phyloP scores from a whole-genome alignment of 2,329 filamentous ascomycete genomes.

The Phyllosticta citribraziliensis region DNA sequence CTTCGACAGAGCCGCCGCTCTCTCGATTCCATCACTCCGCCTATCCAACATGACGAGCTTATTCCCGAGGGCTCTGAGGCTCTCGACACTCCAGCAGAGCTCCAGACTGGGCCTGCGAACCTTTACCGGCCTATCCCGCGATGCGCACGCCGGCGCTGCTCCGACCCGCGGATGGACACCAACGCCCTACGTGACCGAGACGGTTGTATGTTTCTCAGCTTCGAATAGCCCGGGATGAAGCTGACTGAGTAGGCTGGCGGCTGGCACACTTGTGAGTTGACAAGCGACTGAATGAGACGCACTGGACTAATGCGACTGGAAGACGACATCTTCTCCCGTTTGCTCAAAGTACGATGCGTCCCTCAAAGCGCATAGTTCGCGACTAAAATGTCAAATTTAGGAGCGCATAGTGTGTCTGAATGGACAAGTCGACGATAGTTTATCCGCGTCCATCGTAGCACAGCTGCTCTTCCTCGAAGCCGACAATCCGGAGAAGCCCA shows the following conservation, averaged over 20 bases:
- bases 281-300: neutral
- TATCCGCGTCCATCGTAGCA: conserved; percentile 88
- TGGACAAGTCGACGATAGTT: conserved; percentile 77
- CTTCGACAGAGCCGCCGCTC: neutral
- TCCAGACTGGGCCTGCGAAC: conserved; percentile 16
- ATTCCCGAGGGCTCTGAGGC: conserved; percentile 19
- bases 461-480: conserved; percentile 97
- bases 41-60: conserved; percentile 21
- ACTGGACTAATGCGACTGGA: conserved; percentile 1
- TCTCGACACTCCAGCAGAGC: conserved; percentile 11
- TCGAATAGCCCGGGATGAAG: conserved; percentile 3
- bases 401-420: conserved; percentile 94
- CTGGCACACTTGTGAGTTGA: conserved; percentile 37
- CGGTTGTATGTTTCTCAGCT: conserved; percentile 27
- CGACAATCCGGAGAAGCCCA: conserved; percentile 87
- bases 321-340: conserved; percentile 38
- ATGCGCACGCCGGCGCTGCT: conserved; percentile 15
- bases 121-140: conserved; percentile 14
- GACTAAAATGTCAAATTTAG: conserved; percentile 29
- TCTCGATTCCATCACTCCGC: neutral
- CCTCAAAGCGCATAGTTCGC: neutral
- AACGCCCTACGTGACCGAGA: conserved; percentile 43
- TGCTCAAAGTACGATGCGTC: conserved; percentile 27
- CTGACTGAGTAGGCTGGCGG: conserved; percentile 37
- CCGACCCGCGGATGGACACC: conserved; percentile 29